Base-by-base conservation (phyloP, 495 filamentous ascomycete species). In the Trichoderma virens region DNA sequence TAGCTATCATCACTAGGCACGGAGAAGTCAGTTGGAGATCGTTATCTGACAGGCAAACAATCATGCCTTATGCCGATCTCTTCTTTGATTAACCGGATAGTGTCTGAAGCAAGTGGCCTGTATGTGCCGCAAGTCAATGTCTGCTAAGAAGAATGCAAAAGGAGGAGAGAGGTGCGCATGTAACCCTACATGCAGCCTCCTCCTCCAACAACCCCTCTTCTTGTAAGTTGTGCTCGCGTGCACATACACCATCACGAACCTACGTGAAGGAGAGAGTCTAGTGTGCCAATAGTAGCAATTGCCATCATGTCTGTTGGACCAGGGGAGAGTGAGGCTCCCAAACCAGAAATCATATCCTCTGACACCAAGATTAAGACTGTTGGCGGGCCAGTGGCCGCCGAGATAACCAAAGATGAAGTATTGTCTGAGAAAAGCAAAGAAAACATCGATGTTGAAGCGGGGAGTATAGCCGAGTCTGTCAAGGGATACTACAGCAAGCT, bases 401-500 rank as follows among this genome's bases (percentile, higher is more conserved):
- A 47, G 9, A 9, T 3, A 20, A 20, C 20, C 2, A 47, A 47
- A 23, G 43, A 47, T 20, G 43, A 47, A 18, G 18, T 18, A 18
- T 18, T 16, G 3, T 11, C 18, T 8, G 43, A 47, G 23, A 25
- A 25, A n/a, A 23, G 43, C 43, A 47, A 47, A 41, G 38, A 41
- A 20, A 20, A 20, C 20, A n/a, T 47, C 43, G 43, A 47, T 20
- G 43, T 47, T 25, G 43, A 47, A 1, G 20, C 43, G 0, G 43
- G 43, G 18, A 47, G 43, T 23, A n/a, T 47, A 23, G 20, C 20
- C 20, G 43, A 47, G 43, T 20, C 43, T 23, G n/a, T 23, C 43
- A 47, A 47, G 20, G 43, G 43, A 20, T 47, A 47, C 8, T 47
- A 47, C 20, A 47, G 62, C 41, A 63, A 63, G 39, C 41, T 38